These are phyloP conservation scores for Diaporthe australafricana DNA, from an alignment of 2,329 filamentous ascomycete species.

Conservation along the genomic window DNA sequence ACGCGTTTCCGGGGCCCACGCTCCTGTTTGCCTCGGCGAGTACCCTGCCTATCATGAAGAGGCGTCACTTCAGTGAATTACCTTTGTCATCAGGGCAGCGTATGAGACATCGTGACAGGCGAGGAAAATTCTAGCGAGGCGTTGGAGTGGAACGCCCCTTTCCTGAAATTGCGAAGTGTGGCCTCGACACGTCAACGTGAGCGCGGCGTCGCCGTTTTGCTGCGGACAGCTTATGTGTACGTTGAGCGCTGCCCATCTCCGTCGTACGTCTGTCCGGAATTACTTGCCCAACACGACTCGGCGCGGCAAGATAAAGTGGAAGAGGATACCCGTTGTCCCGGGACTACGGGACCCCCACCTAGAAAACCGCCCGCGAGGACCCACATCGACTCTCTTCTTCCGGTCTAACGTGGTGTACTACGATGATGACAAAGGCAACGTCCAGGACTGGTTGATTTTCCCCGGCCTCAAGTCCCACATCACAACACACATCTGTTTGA, in stretches of 20 bases:
- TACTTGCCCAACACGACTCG: conserved; percentile 19
- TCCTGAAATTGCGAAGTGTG: conserved; percentile 2
- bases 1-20: background rate
- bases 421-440: background rate
- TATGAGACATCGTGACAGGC: background rate
- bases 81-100: background rate
- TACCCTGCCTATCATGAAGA: background rate
- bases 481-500: background rate
- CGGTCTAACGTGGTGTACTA: too few relatives aligned
- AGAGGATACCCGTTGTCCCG: background rate
- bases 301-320: background rate
- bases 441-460: background rate
- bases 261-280: conserved; percentile 13
- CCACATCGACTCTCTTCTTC: background rate
- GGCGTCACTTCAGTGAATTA: background rate
- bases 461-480: background rate
- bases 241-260: background rate
- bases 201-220: conserved; percentile 17
- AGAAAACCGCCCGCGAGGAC: background rate
- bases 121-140: background rate
- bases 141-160: background rate
- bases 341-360: conserved; percentile 17
- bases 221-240: conserved; percentile 16
- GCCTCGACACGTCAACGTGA: conserved; percentile 6
- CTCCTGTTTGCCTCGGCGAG: background rate